Evolutionary conservation across 2,329 filamentous ascomycete species (phyloP).

Genomic region (Curvularia sp.): DNA sequence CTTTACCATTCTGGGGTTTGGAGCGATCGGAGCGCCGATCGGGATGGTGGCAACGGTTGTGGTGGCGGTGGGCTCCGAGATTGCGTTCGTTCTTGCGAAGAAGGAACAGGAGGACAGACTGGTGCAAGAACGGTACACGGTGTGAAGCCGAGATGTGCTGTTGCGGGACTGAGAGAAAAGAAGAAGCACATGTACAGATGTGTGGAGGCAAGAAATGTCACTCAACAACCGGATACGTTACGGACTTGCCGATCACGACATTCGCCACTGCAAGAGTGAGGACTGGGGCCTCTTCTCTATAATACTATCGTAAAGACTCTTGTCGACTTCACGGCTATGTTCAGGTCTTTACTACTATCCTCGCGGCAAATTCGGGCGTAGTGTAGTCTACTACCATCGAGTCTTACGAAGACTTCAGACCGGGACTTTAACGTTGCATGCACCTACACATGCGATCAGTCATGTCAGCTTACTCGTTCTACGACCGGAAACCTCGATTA

Average conservation of each 20-base stretch:
- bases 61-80: conserved; percentile 20
- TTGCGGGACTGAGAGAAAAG: not conserved
- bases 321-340: not conserved
- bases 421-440: not conserved
- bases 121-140: conserved; percentile 16
- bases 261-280: not conserved
- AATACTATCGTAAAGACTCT: not conserved
- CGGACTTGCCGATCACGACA: not conserved
- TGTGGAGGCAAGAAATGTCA: not conserved
- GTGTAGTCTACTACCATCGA: not conserved
- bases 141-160: conserved; percentile 1
- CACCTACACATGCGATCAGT: not conserved
- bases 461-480: not conserved
- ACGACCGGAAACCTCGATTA: not conserved
- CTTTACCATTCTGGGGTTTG: conserved; percentile 24
- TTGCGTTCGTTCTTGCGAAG: conserved; percentile 17
- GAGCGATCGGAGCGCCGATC: conserved; percentile 17
- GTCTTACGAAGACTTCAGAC: not conserved
- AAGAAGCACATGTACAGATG: conserved; percentile 3
- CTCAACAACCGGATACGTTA: not conserved
- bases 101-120: conserved; percentile 11
- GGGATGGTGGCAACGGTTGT: conserved; percentile 20
- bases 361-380: not conserved
- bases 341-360: not conserved
- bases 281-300: not conserved